A percentile compares a stretch with the other conserved stretches of the same genome.
Conservation (phyloP, 805 yeast species). For the Tetrapisispora phaffii region DNA sequence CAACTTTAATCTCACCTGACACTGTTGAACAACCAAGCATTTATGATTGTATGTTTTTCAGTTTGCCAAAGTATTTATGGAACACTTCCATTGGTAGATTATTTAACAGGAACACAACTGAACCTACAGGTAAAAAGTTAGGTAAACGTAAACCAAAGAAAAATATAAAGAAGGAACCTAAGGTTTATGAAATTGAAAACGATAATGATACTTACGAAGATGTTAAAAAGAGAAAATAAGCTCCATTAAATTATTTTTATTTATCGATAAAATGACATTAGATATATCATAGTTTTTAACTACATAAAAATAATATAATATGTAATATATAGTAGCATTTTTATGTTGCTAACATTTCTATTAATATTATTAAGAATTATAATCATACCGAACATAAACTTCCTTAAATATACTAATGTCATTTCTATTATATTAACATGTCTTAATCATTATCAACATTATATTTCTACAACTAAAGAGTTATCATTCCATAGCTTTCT, state of each 20-base stretch:
- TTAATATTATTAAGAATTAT: neutral
- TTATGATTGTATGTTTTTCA: conserved; percentile 39
- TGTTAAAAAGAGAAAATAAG: neutral
- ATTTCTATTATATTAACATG: neutral
- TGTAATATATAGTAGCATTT: too few relatives aligned
- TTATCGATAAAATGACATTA: neutral
- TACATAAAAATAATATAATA: neutral
- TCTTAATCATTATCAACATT: too few relatives aligned
- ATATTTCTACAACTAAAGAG: neutral
- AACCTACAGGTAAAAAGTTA: neutral
- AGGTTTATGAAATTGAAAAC: conserved; percentile 3
- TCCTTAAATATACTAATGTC: too few relatives aligned
- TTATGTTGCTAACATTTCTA: too few relatives aligned
- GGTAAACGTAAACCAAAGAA: neutral
- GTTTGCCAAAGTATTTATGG: conserved; percentile 36
- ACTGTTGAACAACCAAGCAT: conserved; percentile 42
- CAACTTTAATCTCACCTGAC: conserved; percentile 36
- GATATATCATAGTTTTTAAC: neutral
- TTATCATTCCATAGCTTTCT: conserved; percentile 1
- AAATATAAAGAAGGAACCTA: conserved; percentile 2
- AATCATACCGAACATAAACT: neutral
- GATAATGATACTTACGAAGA: conserved; percentile 3
- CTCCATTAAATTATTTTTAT: neutral
- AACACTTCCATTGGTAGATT: conserved; percentile 36
- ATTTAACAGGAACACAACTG: neutral